These are phyloP conservation scores for Udeniomyces megalosporus DNA, from an alignment of 768 basidiomycete species.

Conservation along the genomic window DNA sequence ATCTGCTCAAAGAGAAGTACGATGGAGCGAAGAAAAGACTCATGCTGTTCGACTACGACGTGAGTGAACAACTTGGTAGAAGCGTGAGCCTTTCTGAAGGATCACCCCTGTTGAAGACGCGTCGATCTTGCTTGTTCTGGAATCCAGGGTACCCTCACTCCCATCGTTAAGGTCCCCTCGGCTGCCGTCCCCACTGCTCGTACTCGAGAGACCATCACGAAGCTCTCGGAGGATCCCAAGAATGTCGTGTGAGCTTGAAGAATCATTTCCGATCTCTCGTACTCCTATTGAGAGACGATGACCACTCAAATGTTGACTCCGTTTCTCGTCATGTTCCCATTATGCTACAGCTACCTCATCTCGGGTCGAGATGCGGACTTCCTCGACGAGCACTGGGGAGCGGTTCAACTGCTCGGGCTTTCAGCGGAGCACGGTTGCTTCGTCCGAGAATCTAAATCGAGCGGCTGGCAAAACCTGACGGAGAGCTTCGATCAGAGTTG, in stretches of 20 bases:
- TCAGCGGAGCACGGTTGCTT: slow-evolving; percentile 94
- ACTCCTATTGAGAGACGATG: no score
- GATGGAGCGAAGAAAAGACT: slow-evolving; percentile 58
- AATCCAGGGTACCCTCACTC: slow-evolving; percentile 82
- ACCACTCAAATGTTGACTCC: no score
- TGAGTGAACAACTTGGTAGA: no score
- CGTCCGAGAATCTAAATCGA: slow-evolving; percentile 51
- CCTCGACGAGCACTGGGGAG: slow-evolving; percentile 78
- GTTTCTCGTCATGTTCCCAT: no score
- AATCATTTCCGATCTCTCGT: no score
- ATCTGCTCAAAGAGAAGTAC: slow-evolving; percentile 46
- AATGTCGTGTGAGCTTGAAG: slow-evolving; percentile 63
- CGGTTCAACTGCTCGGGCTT: slow-evolving; percentile 67
- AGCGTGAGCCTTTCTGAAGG: no score
- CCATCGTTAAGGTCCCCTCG: slow-evolving; percentile 85
- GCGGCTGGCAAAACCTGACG: slow-evolving; percentile 77
- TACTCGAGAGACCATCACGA: slow-evolving; percentile 56
- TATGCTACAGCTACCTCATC: slow-evolving; percentile 70
- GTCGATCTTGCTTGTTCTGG: no score
- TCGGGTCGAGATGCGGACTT: slow-evolving; percentile 88
- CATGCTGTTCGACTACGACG: slow-evolving; percentile 92
- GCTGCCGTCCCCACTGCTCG: slow-evolving; percentile 64
- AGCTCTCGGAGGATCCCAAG: slow-evolving; percentile 57
- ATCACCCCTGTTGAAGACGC: no score
- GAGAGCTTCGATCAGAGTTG: slow-evolving; percentile 86